Base-by-base conservation (phyloP, 2,329 filamentous ascomycete species). In the Paecilomyces dactylethromorphus region DNA sequence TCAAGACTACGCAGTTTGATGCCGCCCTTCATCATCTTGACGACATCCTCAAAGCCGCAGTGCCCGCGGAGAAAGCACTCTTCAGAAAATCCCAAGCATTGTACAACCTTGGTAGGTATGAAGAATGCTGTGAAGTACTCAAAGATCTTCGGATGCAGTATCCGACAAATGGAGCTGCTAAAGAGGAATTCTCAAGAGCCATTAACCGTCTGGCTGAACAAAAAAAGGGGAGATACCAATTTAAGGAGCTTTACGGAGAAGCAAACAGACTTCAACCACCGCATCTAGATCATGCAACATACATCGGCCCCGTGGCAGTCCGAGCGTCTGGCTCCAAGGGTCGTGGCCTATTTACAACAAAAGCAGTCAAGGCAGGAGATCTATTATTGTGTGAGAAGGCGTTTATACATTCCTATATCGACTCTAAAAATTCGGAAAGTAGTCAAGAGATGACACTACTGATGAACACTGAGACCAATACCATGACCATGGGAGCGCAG, bases 301-400 rank as follows among this genome's bases (percentile, higher is more conserved):
- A 75, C 60, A 70, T 71, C 7, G 69, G 66, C 0, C 74, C 75
- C 0, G 77, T 82, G 0, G 67, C 73, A 51, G 63, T 84, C 0
- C 76, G 72, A 33, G 51, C 66, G 6, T 77, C 78, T 0, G 65
- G 68, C 1, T 75, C 69, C 8, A 72, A 75, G 18, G 82, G 81
- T 2, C 73, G 75, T 2, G 83, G 83, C 0, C 67, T 85, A 0
- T 86, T 84, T 63, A 80, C 79, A 0, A 82, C 76, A 0, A 68
- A 71, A 21, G 63, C 71, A 0, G 79, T 85, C 1, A 71, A 73
- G 39, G 75, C 78, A 0, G 82, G 82, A 0, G 79, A 84, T 3
- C 69, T 84, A 1, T 66, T 86, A 0, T 63, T 85, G 1, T 84
- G 81, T 53, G 83, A 85, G 60, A 86, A 85, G 60, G 82, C 82